Conservation (phyloP, 2,329 filamentous ascomycete genomes). For the Penicillium sp. region DNA sequence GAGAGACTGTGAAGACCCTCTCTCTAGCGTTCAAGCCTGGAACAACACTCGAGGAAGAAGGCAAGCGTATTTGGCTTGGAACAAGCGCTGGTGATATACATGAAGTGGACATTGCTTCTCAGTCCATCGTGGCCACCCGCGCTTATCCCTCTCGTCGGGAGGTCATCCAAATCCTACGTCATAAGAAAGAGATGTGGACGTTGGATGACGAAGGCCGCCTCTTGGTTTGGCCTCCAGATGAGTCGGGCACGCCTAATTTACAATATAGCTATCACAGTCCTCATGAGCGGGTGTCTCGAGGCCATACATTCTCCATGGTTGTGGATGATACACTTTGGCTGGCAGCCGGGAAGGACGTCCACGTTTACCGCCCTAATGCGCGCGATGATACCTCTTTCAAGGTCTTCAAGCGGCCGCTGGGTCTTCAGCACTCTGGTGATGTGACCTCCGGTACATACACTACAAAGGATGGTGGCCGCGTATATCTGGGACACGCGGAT, state of each 20-base stretch:
- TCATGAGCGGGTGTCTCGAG: slow-evolving; percentile 73
- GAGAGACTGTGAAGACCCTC: slow-evolving; percentile 81
- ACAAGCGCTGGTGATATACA: slow-evolving; percentile 86
- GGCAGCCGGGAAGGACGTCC: slow-evolving; percentile 82
- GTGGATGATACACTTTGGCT: slow-evolving; percentile 87
- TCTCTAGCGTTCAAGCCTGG: slow-evolving; percentile 86
- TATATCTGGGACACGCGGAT: slow-evolving; percentile 90
- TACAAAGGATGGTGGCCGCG: slow-evolving; percentile 73
- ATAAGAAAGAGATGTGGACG: slow-evolving; percentile 90
- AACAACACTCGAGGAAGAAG: slow-evolving; percentile 76
- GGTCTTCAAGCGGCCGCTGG: slow-evolving; percentile 71
- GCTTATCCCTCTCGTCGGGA: slow-evolving; percentile 77
- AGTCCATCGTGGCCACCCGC: slow-evolving; percentile 71
- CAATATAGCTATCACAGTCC: slow-evolving; percentile 71
- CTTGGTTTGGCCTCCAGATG: slow-evolving; percentile 82
- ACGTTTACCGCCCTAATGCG: slow-evolving; percentile 76
- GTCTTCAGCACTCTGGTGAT: slow-evolving; percentile 76
- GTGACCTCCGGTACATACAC: slow-evolving; percentile 82
- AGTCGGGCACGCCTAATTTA: slow-evolving; percentile 73
- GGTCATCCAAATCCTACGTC: slow-evolving; percentile 81
- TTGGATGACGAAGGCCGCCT: slow-evolving; percentile 87
- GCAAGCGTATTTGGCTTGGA: slow-evolving; percentile 82
- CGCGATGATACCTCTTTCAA: slow-evolving; percentile 74
- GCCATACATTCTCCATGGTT: slow-evolving; percentile 86
- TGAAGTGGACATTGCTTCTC: slow-evolving; percentile 80